Evolutionary conservation across 108 stramenopile species (phyloP).

Genomic region (Nitzschia inconspicua): DNA sequence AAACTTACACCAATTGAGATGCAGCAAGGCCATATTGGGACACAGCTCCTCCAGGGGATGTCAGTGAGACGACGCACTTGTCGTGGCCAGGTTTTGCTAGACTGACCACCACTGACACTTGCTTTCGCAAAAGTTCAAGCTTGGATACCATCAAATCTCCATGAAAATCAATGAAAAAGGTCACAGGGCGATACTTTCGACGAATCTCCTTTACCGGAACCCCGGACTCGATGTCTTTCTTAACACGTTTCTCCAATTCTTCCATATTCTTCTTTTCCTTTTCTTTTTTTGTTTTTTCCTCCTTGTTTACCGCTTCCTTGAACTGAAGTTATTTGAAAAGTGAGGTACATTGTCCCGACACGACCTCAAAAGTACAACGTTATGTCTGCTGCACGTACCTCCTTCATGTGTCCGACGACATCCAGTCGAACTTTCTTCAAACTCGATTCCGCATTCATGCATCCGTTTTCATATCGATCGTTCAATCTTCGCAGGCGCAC

Average conservation of each 20-base stretch:
- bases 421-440: constrained; percentile 4
- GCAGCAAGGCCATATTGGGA: constrained; percentile 74
- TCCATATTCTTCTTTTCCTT: constrained; percentile 4
- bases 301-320: constrained; percentile 5
- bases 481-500: constrained; percentile 12
- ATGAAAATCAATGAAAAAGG: constrained; percentile 4
- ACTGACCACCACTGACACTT: constrained; percentile 8
- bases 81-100: constrained; percentile 3
- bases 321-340: too few relatives aligned
- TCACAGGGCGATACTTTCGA: constrained; percentile 1
- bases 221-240: neutral
- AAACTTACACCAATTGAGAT: constrained; percentile 52
- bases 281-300: constrained; percentile 10
- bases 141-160: constrained; percentile 7
- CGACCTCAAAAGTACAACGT: too few relatives aligned
- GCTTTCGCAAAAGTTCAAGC: constrained; percentile 9
- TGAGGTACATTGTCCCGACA: too few relatives aligned
- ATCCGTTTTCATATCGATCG: constrained; percentile 12
- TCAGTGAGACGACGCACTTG: neutral
- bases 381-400: neutral
- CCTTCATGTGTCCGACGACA: constrained; percentile 11
- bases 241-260: constrained; percentile 5
- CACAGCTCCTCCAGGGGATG: constrained; percentile 61
- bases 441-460: constrained; percentile 1
- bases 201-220: constrained; percentile 2